Evolutionary conservation across 768 basidiomycete genomes (phyloP), one percentile per base, ranked within the genome.

Genomic region (Amylocystis lapponica): DNA sequence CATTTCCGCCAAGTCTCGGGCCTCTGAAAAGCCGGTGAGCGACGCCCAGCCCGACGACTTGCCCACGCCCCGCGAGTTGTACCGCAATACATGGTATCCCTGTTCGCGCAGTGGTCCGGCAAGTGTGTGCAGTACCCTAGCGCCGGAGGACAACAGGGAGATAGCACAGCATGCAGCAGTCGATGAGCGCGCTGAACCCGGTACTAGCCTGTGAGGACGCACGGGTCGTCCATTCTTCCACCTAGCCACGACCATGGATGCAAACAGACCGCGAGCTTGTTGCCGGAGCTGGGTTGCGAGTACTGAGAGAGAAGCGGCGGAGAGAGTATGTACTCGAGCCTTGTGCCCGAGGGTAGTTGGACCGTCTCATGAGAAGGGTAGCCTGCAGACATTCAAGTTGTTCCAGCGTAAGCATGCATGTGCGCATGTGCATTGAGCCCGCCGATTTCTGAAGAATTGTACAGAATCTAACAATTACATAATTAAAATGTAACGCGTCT

Each of bases 221-320:
- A 90, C 88, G 81, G 75, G 53, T 91, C 86, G 49, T 79, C 59
- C 78, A 82, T 86, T 39, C 66, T 70, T 13, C 87, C 88, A 1
- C 88, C 87, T 0, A 90, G 70, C 74, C 86, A 79, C n/a, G 83
- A 81, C 87, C 87, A 91, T 5, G 89, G 89, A 52, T 91, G 88
- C 10, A 86, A 65, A 51, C 80, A 80, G n/a, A 91, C 63, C 0
- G 80, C 86, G 5, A 83, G 59, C 48, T 75, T 80, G 22, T 11
- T 17, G 23, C 21, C 21, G 22, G 5, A 26, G 17, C 23, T 7
- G 7, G 2, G 10, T 20, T 20, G 36, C 40, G 33, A 22, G n/a
- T 23, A 21, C 13, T 36, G 13, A 20, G 23, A n/a, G 32, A 23
- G 30, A 1, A 45, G 16, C 11, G 50, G 40, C 3, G 30, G 32